A percentile compares a stretch with the other conserved stretches of the same genome.
Evolutionary conservation across 371 early-diverging fungal genomes (phyloP).

Genomic region (Apophysomyces trapeziformis): DNA sequence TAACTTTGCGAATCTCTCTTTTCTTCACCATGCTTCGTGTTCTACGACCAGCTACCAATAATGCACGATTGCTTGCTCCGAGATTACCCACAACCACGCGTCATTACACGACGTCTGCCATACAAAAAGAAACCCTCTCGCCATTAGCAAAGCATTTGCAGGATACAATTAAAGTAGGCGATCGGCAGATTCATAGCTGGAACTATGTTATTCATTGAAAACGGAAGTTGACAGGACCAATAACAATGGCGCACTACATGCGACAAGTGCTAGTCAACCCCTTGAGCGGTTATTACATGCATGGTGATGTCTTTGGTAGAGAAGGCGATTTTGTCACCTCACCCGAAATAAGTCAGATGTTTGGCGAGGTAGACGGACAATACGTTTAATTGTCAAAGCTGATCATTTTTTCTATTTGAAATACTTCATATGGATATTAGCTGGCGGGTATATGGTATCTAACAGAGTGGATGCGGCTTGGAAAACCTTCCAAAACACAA

Average conservation of each 20-base stretch:
- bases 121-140: slow-evolving; percentile 56
- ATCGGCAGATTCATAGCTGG: not conserved
- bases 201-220: not conserved
- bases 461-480: slow-evolving; percentile 70
- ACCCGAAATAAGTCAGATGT: slow-evolving; percentile 97
- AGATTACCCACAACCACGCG: not conserved
- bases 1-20: not conserved
- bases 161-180: slow-evolving; percentile 63
- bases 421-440: slow-evolving; percentile 25
- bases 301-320: slow-evolving; percentile 90
- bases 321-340: slow-evolving; percentile 95
- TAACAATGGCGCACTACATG: slow-evolving; percentile 91
- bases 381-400: too few relatives aligned
- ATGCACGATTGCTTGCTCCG: not conserved
- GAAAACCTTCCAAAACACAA: slow-evolving; percentile 64
- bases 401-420: too few relatives aligned
- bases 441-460: slow-evolving; percentile 82
- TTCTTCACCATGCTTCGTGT: not conserved
- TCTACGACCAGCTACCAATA: not conserved
- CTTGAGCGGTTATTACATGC: slow-evolving; percentile 91
- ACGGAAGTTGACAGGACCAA: slow-evolving; percentile 75
- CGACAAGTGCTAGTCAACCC: slow-evolving; percentile 88
- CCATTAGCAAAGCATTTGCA: slow-evolving; percentile 66
- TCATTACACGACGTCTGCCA: not conserved
- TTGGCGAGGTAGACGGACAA: slow-evolving; percentile 82